Base-by-base conservation (phyloP, 495 filamentous ascomycete species). In the Paragyromitra xinjiangensis region DNA sequence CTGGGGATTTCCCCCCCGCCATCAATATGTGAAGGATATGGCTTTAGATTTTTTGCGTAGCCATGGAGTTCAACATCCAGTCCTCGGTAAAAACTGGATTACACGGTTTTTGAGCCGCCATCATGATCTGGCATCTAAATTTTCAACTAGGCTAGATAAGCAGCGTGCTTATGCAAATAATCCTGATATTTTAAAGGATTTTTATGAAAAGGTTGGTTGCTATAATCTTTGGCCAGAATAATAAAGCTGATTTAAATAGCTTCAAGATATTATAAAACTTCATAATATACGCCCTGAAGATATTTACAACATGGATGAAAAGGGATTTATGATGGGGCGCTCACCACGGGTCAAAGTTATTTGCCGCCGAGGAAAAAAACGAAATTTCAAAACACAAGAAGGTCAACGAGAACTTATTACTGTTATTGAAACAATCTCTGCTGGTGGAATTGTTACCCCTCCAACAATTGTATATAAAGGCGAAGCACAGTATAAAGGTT, bases 91-190 rank as follows among this genome's bases (percentile, higher is more conserved):
- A 8, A 50, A 55, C n/a, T 68, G 45, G 42, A 9, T 50, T 29
- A 44, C 56, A 22, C 11, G 44, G 29, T 50, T 64, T 34, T 6
- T 72, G 2, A 22, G 1, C 0, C 37, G 39, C 2, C 69, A 72
- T 53, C 29, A 42, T 2, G 42, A 64, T 22, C 37, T 65, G 1
- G 19, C 58, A 22, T 53, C 70, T 0, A 66, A 64, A 34, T 66
- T 64, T 48, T 24, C 37, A 26, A 53, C 29, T 4, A 8, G 7
- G 8, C n/a, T 72, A 1, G 69, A 72, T 50, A 37, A 63, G 14
- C 58, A 72, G 58, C 69, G 6, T n/a, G 11, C 40, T 22, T 63
- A 65, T 24, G 69, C 69, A 1, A 72, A 39, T 19, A 72, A 72
- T 37, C 58, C 69, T 29, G 12, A 53, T 37, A 64, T 62, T 19